A percentile compares a stretch with the other conserved stretches of the same genome.
Conservation (phyloP, 345 rosid species). For the Isatis tinctoria region DNA sequence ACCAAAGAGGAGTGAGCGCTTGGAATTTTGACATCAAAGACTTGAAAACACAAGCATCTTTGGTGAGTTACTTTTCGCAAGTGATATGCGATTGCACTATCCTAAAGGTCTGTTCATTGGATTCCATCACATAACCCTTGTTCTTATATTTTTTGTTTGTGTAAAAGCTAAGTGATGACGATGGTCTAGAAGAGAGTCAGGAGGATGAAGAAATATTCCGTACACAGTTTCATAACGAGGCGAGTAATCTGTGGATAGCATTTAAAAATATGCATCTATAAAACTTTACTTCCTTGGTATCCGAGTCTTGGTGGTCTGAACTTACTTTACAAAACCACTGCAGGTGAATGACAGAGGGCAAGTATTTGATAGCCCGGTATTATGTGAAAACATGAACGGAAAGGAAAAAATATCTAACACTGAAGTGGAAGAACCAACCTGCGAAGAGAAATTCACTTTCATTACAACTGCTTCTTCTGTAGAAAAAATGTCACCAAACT, state of each 20-base stretch:
- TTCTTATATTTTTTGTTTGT: conserved; percentile 14
- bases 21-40: conserved; percentile 97
- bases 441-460: conserved; percentile 36
- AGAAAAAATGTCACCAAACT: conserved; percentile 45
- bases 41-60: conserved; percentile 90
- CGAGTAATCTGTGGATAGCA: conserved; percentile 3
- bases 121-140: neutral
- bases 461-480: conserved; percentile 43
- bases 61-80: conserved; percentile 46
- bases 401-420: conserved; percentile 49
- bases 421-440: conserved; percentile 39
- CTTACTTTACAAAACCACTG: neutral
- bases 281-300: neutral
- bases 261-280: neutral
- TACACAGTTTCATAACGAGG: conserved; percentile 25
- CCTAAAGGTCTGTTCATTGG: conserved; percentile 2
- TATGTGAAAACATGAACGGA: conserved; percentile 36
- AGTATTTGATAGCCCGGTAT: conserved; percentile 30
- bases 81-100: neutral
- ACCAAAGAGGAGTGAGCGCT: conserved; percentile 98
- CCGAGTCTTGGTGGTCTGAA: conserved; percentile 2
- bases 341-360: conserved; percentile 37
- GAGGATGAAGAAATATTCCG: conserved; percentile 48
- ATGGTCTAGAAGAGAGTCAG: conserved; percentile 52
- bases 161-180: conserved; percentile 72